Percentiles rank a stretch among this genome's conserved stretches.
Conservation (phyloP, 1,139 yeast genomes). For the Spathaspora sp. region DNA sequence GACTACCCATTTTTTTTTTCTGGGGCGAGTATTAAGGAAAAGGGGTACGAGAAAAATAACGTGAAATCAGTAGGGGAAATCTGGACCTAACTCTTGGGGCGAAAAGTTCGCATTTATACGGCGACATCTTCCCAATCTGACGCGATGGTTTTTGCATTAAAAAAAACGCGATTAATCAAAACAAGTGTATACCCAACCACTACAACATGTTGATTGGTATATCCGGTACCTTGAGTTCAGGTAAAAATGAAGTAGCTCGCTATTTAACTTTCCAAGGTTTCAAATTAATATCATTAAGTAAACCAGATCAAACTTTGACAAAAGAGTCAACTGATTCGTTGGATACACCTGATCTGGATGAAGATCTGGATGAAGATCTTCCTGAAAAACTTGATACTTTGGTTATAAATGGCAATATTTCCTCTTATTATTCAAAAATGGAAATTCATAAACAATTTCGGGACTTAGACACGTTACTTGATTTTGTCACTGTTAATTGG, state of each 20-base stretch:
- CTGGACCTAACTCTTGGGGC: not conserved
- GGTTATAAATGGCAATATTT: not conserved
- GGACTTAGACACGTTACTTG: conserved; percentile 48
- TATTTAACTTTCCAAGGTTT: conserved; percentile 62
- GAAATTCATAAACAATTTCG: conserved; percentile 25
- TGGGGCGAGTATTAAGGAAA: too few relatives aligned
- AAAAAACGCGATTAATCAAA: not conserved
- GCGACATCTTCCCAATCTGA: too few relatives aligned
- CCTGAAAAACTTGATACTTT: not conserved
- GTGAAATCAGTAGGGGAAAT: not conserved
- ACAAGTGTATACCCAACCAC: not conserved
- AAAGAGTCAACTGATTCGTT: conserved; percentile 5
- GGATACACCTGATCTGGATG: conserved; percentile 7
- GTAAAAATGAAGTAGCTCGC: conserved; percentile 63
- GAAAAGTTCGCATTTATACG: not conserved
- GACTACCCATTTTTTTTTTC: too few relatives aligned
- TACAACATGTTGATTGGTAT: conserved; percentile 67
- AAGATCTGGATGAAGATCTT: conserved; percentile 2
- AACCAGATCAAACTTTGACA: conserved; percentile 3
- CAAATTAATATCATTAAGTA: conserved; percentile 25
- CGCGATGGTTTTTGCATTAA: not conserved
- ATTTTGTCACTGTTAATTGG: conserved; percentile 73
- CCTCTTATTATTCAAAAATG: conserved; percentile 11
- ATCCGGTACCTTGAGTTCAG: conserved; percentile 71
- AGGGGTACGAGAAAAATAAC: not conserved